Conservation (phyloP, 495 filamentous ascomycete genomes). For the Oidiodendron maius region DNA sequence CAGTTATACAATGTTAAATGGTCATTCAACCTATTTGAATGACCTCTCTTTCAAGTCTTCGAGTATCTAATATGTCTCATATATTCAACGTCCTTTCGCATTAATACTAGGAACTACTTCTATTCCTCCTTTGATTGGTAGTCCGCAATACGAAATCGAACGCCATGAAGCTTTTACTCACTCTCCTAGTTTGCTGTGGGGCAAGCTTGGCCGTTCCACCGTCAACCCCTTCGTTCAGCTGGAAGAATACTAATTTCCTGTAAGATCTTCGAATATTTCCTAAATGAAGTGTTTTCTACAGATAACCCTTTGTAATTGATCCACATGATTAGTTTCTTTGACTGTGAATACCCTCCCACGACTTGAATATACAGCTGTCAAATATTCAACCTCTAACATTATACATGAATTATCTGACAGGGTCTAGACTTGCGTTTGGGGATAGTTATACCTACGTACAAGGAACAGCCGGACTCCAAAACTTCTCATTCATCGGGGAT, state of each 20-base stretch:
- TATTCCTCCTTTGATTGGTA: too few species aligned
- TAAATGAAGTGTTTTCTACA: neutral
- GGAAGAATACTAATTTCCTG: slow-evolving; percentile 10
- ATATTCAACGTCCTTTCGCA: too few species aligned
- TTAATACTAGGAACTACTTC: too few species aligned
- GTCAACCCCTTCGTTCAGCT: slow-evolving; percentile 5
- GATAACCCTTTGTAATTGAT: neutral
- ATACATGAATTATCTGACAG: neutral
- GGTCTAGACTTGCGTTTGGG: slow-evolving; percentile 41
- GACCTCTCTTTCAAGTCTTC: too few species aligned
- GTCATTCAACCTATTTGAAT: too few species aligned
- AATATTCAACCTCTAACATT: neutral
- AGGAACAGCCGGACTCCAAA: slow-evolving; percentile 39
- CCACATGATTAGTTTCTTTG: neutral
- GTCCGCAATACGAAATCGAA: too few species aligned
- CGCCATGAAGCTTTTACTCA: slow-evolving; percentile 2
- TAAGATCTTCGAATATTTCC: neutral
- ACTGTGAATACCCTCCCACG: neutral
- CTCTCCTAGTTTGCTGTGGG: neutral
- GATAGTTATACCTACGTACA: slow-evolving; percentile 52
- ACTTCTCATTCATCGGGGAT: slow-evolving; percentile 46
- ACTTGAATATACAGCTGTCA: neutral
- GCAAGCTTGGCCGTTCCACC: neutral
- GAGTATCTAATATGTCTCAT: too few species aligned
- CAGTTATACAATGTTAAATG: too few species aligned